Base-by-base conservation (phyloP, 1,284 basidiomycete species). In the Cryptococcus depauperatus region DNA sequence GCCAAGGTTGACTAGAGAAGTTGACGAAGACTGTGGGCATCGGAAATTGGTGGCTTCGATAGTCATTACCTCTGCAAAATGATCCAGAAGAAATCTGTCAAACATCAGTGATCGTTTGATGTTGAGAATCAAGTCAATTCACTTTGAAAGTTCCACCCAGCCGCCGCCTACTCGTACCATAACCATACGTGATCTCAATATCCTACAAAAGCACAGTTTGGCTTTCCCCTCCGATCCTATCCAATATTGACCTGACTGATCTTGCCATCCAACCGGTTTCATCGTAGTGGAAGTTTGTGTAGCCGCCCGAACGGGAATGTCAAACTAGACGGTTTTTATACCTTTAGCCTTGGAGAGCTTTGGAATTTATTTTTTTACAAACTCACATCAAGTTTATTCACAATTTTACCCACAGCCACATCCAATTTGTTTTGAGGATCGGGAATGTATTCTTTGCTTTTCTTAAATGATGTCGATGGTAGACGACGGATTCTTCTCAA, bases 131-230 rank as follows among this genome's bases (percentile, higher is more conserved):
- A 16, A 11, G 41, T 27, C 30, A 29, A 34, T 81, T 48, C 66
- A 89, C 87, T 81, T 88, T 10, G 85, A 87, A 47, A 93, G 70
- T 66, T 92, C 89, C 44, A 80, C 74, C 90, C 90, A 93, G n/a
- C 90, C 90, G 37, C 90, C 90, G 25, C 90, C 89, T 14, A 92
- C 86, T 50, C 89, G 80, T 33, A 95, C 88, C 90, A 95, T 93
- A 51, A 93, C 90, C 0, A 85, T 91, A 56, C 87, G 83, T 3
- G 85, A 89, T n/a, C 87, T 80, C 28, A 93, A 71, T 46, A 93
- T 92, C 18, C 90, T 79, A 67, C 89, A 92, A 66, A 91, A 93
- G 66, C 86, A 69, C 16, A 92, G 74, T 63, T 83, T 89, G 2
- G 89, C 69, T 4, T 61, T 80, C 41, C 89, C 84, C 52, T 84